Percentiles rank a stretch among this genome's conserved stretches.
Conservation (phyloP, 148 eudicot species). For the Pouteria glomerata region DNA sequence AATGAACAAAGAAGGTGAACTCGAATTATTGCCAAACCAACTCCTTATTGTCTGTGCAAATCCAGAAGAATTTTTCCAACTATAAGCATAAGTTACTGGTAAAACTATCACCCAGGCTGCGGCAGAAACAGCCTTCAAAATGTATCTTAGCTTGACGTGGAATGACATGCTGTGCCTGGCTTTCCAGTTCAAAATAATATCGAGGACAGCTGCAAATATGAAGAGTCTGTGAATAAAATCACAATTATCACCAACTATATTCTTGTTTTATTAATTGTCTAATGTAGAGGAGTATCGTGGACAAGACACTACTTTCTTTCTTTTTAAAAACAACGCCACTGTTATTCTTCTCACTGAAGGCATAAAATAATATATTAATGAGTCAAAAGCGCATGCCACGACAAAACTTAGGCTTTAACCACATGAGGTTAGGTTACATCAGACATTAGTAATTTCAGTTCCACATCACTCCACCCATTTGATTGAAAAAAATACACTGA, state of each 20-base stretch:
- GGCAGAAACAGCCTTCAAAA: conserved; percentile 51
- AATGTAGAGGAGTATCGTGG: not conserved
- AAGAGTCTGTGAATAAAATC: not conserved
- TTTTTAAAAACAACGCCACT: not conserved
- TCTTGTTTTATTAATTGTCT: not conserved
- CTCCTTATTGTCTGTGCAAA: conserved; percentile 44
- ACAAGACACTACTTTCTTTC: not conserved
- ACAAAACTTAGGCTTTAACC: not conserved
- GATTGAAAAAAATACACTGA: no score
- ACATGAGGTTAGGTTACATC: not conserved
- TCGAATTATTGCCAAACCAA: conserved; percentile 49
- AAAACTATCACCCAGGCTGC: conserved; percentile 61
- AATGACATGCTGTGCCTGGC: conserved; percentile 54
- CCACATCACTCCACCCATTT: no score
- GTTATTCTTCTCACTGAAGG: no score
- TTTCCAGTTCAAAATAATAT: conserved; percentile 59
- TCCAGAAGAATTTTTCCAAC: conserved; percentile 57
- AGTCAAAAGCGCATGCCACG: not conserved
- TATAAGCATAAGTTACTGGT: conserved; percentile 60
- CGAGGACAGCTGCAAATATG: conserved; percentile 45
- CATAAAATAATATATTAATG: not conserved
- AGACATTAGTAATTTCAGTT: not conserved
- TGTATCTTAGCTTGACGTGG: conserved; percentile 53
- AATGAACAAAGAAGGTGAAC: conserved; percentile 52
- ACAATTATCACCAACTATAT: not conserved